Conservation (phyloP, 495 filamentous ascomycete genomes). For the Aspergillus sclerotiicarbonarius region DNA sequence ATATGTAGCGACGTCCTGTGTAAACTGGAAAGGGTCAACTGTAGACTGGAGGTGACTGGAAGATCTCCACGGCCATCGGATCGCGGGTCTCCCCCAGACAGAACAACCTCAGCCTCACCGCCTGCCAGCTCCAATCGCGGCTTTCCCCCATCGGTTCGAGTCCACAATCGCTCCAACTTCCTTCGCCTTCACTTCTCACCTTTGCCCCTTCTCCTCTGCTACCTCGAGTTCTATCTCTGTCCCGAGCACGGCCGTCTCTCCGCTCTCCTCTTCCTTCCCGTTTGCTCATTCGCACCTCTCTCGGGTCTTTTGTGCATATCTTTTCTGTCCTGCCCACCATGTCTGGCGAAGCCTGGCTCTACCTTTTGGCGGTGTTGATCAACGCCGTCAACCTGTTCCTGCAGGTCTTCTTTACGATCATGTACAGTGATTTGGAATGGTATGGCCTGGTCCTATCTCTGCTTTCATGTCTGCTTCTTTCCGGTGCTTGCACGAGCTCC, state of each 20-base stretch:
- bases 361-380: slow-evolving; percentile 96
- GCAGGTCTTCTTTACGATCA: slow-evolving; percentile 99
- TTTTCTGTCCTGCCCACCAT: slow-evolving; percentile 56
- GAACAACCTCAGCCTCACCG: slow-evolving; percentile 18
- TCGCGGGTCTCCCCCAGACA: neutral
- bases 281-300: slow-evolving; percentile 8
- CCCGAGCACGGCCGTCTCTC: slow-evolving; percentile 3
- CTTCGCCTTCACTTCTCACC: slow-evolving; percentile 11
- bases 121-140: slow-evolving; percentile 13
- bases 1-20: too few species aligned
- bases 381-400: slow-evolving; percentile 99
- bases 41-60: too few species aligned
- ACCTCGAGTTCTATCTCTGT: slow-evolving; percentile 1
- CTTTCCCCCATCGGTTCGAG: slow-evolving; percentile 17
- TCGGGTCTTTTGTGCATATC: slow-evolving; percentile 3
- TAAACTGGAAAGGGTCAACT: too few species aligned
- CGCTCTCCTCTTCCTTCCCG: slow-evolving; percentile 7
- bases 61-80: too few species aligned
- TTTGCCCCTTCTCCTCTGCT: slow-evolving; percentile 7
- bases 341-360: slow-evolving; percentile 99
- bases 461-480: neutral
- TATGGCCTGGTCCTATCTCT: slow-evolving; percentile 43
- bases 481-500: neutral
- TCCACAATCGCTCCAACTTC: slow-evolving; percentile 10
- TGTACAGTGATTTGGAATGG: slow-evolving; percentile 99